Evolutionary conservation across 179 eudicot genomes (phyloP).

Genomic region (Silene coronaria): DNA sequence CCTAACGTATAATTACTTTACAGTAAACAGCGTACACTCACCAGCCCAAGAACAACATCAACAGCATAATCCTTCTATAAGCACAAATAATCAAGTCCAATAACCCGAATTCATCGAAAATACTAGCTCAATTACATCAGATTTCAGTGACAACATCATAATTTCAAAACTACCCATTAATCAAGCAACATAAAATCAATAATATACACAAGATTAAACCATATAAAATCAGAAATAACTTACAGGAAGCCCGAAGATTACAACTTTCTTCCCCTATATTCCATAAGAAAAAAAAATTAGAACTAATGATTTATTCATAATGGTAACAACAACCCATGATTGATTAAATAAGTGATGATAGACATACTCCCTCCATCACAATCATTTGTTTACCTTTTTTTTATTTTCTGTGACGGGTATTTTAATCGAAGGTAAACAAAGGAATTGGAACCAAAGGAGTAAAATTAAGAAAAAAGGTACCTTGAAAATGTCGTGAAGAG

Average conservation of each 20-base stretch:
- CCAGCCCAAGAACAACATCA: too few relatives aligned
- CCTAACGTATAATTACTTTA: too few relatives aligned
- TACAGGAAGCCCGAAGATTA: constrained; percentile 94
- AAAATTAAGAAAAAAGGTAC: constrained; percentile 23
- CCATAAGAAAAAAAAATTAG: not conserved
- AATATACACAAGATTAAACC: not conserved
- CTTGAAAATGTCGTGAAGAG: constrained; percentile 75
- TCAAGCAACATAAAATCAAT: not conserved
- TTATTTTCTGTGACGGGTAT: too few relatives aligned
- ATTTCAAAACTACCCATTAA: not conserved
- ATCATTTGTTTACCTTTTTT: too few relatives aligned
- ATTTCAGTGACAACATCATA: not conserved
- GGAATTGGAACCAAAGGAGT: too few relatives aligned
- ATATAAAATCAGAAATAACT: constrained; percentile 21
- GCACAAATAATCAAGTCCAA: too few relatives aligned
- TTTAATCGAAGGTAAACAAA: too few relatives aligned
- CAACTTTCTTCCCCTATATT: constrained; percentile 85
- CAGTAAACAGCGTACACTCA: too few relatives aligned
- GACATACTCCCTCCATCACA: too few relatives aligned
- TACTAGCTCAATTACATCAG: too few relatives aligned
- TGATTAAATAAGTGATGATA: not conserved
- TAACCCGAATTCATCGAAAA: not conserved
- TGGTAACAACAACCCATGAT: not conserved
- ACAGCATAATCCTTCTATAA: too few relatives aligned
- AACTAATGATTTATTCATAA: not conserved